Evolutionary conservation across 2,329 filamentous ascomycete genomes (phyloP).

Genomic region (Microdochium nivale): DNA sequence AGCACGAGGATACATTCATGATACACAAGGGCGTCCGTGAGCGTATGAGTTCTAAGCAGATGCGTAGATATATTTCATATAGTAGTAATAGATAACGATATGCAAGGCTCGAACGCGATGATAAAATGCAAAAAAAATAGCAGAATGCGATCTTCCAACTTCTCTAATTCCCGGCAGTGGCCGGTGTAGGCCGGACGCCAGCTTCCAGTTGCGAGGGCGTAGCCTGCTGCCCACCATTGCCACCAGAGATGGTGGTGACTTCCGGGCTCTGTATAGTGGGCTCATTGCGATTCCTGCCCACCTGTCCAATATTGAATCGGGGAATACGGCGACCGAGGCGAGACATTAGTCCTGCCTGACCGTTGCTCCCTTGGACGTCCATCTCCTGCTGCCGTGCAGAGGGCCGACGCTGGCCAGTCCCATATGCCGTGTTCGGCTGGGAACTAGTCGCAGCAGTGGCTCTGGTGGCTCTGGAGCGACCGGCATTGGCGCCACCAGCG

Average conservation of each 20-base stretch:
- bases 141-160: neutral
- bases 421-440: no score
- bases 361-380: neutral
- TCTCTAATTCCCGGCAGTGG: constrained; percentile 2
- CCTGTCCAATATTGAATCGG: neutral
- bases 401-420: neutral
- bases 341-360: constrained; percentile 2
- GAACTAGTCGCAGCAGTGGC: neutral
- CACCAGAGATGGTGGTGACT: constrained; percentile 13
- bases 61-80: neutral
- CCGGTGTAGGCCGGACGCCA: constrained; percentile 9
- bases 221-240: constrained; percentile 13
- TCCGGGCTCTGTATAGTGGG: constrained; percentile 6
- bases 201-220: constrained; percentile 25
- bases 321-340: neutral
- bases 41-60: neutral
- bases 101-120: constrained; percentile 5
- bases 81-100: neutral
- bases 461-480: neutral
- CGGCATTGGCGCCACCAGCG: neutral
- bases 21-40: neutral
- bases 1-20: no score
- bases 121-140: constrained; percentile 3
- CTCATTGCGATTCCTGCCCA: constrained; percentile 10
- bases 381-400: neutral